Evolutionary conservation across 768 basidiomycete genomes (phyloP).

Genomic region (Trametes cubensis): DNA sequence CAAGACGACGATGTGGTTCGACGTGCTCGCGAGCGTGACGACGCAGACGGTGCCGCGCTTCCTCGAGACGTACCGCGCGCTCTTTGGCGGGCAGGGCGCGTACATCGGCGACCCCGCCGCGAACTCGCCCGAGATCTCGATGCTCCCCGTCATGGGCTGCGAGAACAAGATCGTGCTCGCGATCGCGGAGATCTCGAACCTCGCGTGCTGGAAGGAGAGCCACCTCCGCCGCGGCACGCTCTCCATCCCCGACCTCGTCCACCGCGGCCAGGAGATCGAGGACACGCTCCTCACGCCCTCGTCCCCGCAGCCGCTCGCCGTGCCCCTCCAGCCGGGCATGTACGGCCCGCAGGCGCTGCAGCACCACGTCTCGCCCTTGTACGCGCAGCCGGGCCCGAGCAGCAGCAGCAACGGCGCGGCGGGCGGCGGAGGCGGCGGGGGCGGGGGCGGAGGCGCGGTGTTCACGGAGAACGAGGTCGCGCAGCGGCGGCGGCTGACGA

Average conservation of each 20-base stretch:
- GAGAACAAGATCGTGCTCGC: slow-evolving; percentile 79
- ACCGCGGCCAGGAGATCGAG: slow-evolving; percentile 56
- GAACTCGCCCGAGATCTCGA: slow-evolving; percentile 52
- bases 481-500: slow-evolving; percentile 40
- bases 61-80: slow-evolving; percentile 51
- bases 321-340: slow-evolving; percentile 21
- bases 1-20: slow-evolving; percentile 87
- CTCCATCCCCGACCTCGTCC: slow-evolving; percentile 62
- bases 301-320: slow-evolving; percentile 31
- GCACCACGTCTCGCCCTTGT: slow-evolving; percentile 9
- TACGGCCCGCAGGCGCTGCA: slow-evolving; percentile 23
- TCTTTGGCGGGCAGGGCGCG: slow-evolving; percentile 54
- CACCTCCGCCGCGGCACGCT: slow-evolving; percentile 47
- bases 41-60: slow-evolving; percentile 61
- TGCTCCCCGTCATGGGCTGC: slow-evolving; percentile 86
- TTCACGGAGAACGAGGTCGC: slow-evolving; percentile 33
- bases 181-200: slow-evolving; percentile 68
- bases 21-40: slow-evolving; percentile 79
- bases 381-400: slow-evolving; percentile 1
- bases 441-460: slow-evolving; percentile 23
- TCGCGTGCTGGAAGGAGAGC: slow-evolving; percentile 66
- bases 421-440: slow-evolving; percentile 8
- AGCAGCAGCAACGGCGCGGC: slow-evolving; percentile 7
- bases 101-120: slow-evolving; percentile 40
- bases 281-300: slow-evolving; percentile 41